phyloP scores from a whole-genome alignment of 73 alveolate genomes.

The Tetrahymena borealis region DNA sequence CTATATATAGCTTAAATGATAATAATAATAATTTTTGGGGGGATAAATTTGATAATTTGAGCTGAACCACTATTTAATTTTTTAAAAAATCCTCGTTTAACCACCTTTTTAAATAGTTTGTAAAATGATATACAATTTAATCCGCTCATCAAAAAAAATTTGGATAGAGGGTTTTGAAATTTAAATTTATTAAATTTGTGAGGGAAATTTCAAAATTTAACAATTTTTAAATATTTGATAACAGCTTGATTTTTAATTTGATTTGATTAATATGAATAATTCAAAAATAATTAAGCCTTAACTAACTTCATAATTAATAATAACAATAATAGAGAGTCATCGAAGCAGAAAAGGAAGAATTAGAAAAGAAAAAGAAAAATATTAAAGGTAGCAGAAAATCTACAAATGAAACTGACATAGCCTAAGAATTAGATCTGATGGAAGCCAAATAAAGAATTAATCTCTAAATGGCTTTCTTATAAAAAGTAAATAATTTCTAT shows the following conservation, averaged over 20 bases:
- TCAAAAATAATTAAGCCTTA: too few species aligned
- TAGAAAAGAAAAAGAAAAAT: conserved; percentile 47
- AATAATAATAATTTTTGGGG: conserved; percentile 27
- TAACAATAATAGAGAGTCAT: conserved; percentile 35
- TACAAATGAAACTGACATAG: neutral
- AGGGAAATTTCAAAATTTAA: neutral
- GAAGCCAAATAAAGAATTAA: neutral
- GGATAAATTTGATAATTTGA: conserved; percentile 55
- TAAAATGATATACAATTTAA: neutral
- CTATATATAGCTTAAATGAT: too few species aligned
- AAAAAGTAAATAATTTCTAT: neutral
- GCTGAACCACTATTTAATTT: conserved; percentile 43
- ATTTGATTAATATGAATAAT: too few species aligned
- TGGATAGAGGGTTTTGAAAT: neutral
- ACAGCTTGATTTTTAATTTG: neutral
- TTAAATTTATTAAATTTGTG: neutral
- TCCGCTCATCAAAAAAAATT: neutral
- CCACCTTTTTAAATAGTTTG: neutral
- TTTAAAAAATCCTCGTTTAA: conserved; percentile 16
- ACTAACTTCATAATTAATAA: too few species aligned
- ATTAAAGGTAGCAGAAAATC: conserved; percentile 2
- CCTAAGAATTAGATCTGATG: neutral
- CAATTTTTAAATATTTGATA: neutral
- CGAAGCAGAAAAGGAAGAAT: conserved; percentile 44
- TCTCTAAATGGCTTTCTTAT: conserved; percentile 14